Base-by-base conservation (phyloP, 768 basidiomycete genomes). In the Termitomyces sp. region DNA sequence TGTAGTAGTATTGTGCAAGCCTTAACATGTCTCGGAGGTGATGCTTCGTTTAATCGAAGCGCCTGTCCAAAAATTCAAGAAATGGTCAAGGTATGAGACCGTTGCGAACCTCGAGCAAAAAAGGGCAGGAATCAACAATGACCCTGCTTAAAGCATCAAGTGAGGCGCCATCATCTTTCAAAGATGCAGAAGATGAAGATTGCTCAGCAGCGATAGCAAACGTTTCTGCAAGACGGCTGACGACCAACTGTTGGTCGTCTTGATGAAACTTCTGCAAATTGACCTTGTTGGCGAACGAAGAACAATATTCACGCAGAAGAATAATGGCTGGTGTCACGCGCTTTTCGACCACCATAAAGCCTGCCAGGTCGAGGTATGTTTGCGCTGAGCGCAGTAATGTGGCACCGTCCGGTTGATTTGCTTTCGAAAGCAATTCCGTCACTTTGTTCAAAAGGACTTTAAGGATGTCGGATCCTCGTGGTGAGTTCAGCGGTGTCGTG, bases 291-390 rank as follows among this genome's bases (percentile, higher is more conserved):
- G 79, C 65, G 23, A 76, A 54, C 48, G 66, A 53, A 40, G 69
- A 64, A 62, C 76, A 73, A 57, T 83, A 87, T 60, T 84, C 83
- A 27, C 73, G 79, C 33, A 86, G 64, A 15, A 88, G 68, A 47
- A 73, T 72, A 27, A 72, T 61, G 15, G 83, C 70, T 7, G 76
- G 70, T 1, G 75, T 73, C 25, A 75, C 64, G 33, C 63, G 69
- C 58, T 71, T 73, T 38, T 76, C 72, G 38, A 80, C 62, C 41
- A 71, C 73, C 20, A 83, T 50, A 43, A 70, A 72, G 36, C 70
- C 66, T 39, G 78, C 75, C 33, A 85, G 61, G 39, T 79, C 75
- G 56, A 85, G 68, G 52, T 76, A 81, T 35, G 69, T 68, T 32
- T 75, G 72, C 10, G 76, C 67, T 39, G 61, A 63, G 47, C 67